Evolutionary conservation across 306 rosid genomes (phyloP).

Genomic region (Urtica urens): DNA sequence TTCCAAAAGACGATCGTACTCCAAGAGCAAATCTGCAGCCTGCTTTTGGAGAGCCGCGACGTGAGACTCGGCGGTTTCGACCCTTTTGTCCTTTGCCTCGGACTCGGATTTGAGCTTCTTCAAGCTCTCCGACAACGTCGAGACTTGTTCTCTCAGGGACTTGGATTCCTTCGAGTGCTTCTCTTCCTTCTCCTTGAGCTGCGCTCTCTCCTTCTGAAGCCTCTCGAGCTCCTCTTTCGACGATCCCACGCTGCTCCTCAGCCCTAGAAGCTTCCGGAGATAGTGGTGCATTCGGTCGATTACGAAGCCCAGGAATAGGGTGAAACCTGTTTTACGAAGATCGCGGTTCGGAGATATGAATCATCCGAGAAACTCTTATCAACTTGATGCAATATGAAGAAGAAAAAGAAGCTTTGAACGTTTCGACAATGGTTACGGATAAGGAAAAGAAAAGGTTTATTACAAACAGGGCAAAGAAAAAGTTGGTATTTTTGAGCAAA

Average conservation of each 20-base stretch:
- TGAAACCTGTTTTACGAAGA: constrained; percentile 16
- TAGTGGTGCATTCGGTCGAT: constrained; percentile 52
- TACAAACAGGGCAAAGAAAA: too few species aligned
- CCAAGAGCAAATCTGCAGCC: constrained; percentile 72
- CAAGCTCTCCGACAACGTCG: constrained; percentile 36
- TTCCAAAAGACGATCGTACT: constrained; percentile 72
- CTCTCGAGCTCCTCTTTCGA: constrained; percentile 58
- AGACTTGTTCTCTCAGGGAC: constrained; percentile 37
- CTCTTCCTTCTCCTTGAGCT: constrained; percentile 48
- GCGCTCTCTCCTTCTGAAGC: constrained; percentile 37
- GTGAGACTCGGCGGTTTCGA: constrained; percentile 67
- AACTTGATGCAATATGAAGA: too few species aligned
- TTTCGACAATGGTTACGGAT: too few species aligned
- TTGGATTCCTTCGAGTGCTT: constrained; percentile 46
- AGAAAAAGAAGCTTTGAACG: too few species aligned
- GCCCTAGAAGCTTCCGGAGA: constrained; percentile 40
- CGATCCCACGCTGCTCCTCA: constrained; percentile 40
- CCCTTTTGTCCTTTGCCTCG: constrained; percentile 51
- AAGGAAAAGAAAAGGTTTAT: too few species aligned
- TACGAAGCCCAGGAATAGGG: constrained; percentile 17
- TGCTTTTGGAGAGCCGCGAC: constrained; percentile 75
- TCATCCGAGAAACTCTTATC: too few species aligned
- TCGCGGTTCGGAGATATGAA: too few species aligned
- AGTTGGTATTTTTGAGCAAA: too few species aligned
- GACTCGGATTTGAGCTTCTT: constrained; percentile 49